phyloP scores from a whole-genome alignment of 495 filamentous ascomycete species.

The Bombardia bombarda region DNA sequence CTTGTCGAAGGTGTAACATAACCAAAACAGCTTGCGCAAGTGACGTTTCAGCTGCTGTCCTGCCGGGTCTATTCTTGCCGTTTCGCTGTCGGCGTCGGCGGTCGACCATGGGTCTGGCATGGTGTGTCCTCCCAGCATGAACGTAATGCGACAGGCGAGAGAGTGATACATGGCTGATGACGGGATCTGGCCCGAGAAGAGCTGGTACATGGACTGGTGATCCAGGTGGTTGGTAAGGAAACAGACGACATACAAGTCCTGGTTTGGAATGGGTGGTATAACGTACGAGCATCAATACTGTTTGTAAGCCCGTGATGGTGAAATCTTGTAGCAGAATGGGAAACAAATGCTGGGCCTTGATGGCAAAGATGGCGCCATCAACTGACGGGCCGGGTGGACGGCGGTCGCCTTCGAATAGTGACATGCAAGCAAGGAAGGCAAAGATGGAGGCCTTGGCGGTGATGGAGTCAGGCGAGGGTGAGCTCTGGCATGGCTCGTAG shows the following conservation, averaged over 20 bases:
- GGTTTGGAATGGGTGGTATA: not conserved
- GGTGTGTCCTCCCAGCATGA: slow-evolving; percentile 39
- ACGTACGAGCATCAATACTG: slow-evolving; percentile 35
- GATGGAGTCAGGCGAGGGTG: slow-evolving; percentile 5
- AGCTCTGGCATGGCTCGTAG: slow-evolving; percentile 16
- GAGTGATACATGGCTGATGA: slow-evolving; percentile 35
- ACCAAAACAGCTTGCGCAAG: slow-evolving; percentile 45
- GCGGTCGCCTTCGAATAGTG: slow-evolving; percentile 16
- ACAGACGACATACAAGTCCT: not conserved
- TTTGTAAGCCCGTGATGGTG: slow-evolving; percentile 33
- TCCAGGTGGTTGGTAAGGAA: not conserved
- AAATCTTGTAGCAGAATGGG: slow-evolving; percentile 35
- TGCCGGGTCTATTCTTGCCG: too few species aligned
- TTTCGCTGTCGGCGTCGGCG: slow-evolving; percentile 1
- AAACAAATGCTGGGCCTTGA: slow-evolving; percentile 32
- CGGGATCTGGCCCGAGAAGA: slow-evolving; percentile 38
- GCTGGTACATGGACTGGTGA: slow-evolving; percentile 35
- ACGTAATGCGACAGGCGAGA: slow-evolving; percentile 36
- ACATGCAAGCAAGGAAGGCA: slow-evolving; percentile 35
- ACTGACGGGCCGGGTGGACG: slow-evolving; percentile 9
- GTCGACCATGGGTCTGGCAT: slow-evolving; percentile 8
- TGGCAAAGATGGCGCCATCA: slow-evolving; percentile 30
- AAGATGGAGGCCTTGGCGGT: slow-evolving; percentile 35
- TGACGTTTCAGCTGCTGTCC: slow-evolving; percentile 21
- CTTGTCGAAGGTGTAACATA: slow-evolving; percentile 45